A percentile compares a stretch with the other conserved stretches of the same genome.
phyloP scores from a whole-genome alignment of 2,329 filamentous ascomycete species.

The Aspergillus caelatus region DNA sequence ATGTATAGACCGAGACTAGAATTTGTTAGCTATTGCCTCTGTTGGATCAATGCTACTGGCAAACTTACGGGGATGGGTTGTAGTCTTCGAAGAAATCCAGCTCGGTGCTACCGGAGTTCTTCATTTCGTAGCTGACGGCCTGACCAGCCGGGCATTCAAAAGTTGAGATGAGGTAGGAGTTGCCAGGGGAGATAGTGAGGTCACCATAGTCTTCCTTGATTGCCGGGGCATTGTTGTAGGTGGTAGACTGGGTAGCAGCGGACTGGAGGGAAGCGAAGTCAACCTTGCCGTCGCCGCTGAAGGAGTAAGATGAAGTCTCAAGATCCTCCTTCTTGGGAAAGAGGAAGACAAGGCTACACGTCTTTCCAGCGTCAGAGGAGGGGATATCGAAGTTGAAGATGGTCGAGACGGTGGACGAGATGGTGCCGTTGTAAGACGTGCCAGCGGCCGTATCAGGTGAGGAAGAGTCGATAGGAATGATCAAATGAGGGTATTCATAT shows the following conservation, averaged over 20 bases:
- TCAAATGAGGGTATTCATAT: conserved; percentile 64
- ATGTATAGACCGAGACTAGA: conserved; percentile 45
- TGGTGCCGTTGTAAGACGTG: conserved; percentile 58
- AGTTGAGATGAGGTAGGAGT: conserved; percentile 56
- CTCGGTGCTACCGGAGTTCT: conserved; percentile 52
- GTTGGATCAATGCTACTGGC: not conserved
- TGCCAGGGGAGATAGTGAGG: conserved; percentile 55
- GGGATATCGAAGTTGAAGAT: conserved; percentile 74
- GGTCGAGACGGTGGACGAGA: conserved; percentile 56
- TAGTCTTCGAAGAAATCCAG: conserved; percentile 68
- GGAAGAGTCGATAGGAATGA: conserved; percentile 61
- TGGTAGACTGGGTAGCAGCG: conserved; percentile 54
- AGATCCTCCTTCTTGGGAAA: conserved; percentile 61
- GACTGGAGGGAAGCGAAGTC: conserved; percentile 55
- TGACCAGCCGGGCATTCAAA: conserved; percentile 59
- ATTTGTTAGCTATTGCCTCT: conserved; percentile 13
- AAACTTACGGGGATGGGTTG: conserved; percentile 54
- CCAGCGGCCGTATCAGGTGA: conserved; percentile 57
- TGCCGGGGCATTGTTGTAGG: conserved; percentile 56
- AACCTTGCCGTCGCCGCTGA: conserved; percentile 57
- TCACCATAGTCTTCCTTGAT: conserved; percentile 49
- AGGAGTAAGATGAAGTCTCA: conserved; percentile 62
- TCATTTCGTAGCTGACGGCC: conserved; percentile 57
- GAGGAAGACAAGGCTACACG: conserved; percentile 68
- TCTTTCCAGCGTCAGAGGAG: conserved; percentile 55